These are phyloP conservation scores for Rhizophagus clarus DNA, from an alignment of 192 early-diverging fungal species.

Conservation along the genomic window DNA sequence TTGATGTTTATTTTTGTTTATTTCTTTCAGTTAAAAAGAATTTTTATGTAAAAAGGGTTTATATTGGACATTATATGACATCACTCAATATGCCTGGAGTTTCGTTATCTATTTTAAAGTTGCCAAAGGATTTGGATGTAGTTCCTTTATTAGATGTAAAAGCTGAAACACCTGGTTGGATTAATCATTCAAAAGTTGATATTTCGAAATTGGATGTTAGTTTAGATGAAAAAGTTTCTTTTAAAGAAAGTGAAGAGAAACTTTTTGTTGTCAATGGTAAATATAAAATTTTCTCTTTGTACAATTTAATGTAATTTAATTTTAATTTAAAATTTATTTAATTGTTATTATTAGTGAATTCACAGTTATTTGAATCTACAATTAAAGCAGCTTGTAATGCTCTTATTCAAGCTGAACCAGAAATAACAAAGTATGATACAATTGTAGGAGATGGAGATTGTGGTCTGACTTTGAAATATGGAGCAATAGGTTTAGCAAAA, in stretches of 20 bases:
- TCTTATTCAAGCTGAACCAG: constrained; percentile 56
- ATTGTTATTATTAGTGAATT: background rate
- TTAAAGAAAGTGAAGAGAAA: constrained; percentile 34
- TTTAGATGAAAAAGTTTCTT: constrained; percentile 63
- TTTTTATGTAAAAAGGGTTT: constrained; percentile 56
- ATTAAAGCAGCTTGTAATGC: constrained; percentile 43
- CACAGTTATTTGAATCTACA: constrained; percentile 29
- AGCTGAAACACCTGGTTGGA: constrained; percentile 66
- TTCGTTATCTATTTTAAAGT: constrained; percentile 66
- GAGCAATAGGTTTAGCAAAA: constrained; percentile 49
- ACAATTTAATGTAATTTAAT: background rate
- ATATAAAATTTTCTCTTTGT: background rate
- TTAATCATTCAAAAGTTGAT: constrained; percentile 44
- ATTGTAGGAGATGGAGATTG: constrained; percentile 87
- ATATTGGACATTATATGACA: constrained; percentile 77
- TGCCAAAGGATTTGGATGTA: constrained; percentile 54
- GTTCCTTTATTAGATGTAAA: constrained; percentile 58
- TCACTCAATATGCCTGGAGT: constrained; percentile 81
- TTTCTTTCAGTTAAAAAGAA: constrained; percentile 32
- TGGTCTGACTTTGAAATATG: constrained; percentile 68
- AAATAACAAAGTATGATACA: constrained; percentile 70
- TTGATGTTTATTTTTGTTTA: background rate
- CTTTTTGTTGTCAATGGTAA: background rate
- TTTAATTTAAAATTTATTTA: background rate
- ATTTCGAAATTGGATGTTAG: constrained; percentile 51